A percentile compares a stretch with the other conserved stretches of the same genome.
Conservation (phyloP, 2,329 filamentous ascomycete genomes). For the Penicillium sp. region DNA sequence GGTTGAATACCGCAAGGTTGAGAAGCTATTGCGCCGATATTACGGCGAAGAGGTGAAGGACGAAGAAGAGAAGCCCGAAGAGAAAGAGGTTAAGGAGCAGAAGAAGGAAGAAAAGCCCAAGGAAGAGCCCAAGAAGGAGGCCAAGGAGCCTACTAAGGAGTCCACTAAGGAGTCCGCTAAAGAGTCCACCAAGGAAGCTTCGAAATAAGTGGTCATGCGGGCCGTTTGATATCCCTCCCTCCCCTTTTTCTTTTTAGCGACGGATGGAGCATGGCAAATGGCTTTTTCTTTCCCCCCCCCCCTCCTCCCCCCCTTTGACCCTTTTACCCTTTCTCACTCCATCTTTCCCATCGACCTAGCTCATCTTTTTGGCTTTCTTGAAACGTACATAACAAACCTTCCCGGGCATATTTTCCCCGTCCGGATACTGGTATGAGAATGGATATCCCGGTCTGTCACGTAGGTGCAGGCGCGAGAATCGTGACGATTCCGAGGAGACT, state of each 20-base stretch:
- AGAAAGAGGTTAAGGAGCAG: constrained; percentile 6
- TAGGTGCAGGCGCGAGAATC: constrained; percentile 14
- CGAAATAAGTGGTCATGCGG: constrained; percentile 11
- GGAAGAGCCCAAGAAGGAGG: constrained; percentile 8
- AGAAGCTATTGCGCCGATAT: constrained; percentile 68
- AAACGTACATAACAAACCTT: constrained; percentile 19
- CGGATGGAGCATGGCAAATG: constrained; percentile 29
- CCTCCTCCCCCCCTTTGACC: constrained; percentile 13
- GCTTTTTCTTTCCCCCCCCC: constrained; percentile 23
- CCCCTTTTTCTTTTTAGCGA: constrained; percentile 25
- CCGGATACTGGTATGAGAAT: not conserved
- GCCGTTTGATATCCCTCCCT: constrained; percentile 14
- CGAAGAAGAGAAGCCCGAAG: constrained; percentile 7
- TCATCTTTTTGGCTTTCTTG: constrained; percentile 5
- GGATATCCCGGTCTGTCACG: constrained; percentile 10
- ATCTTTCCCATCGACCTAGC: not conserved
- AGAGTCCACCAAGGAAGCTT: constrained; percentile 7
- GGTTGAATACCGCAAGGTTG: constrained; percentile 71
- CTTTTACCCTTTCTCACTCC: constrained; percentile 2
- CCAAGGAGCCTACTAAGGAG: constrained; percentile 1
- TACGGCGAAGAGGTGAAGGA: constrained; percentile 53
- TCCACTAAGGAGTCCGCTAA: not conserved
- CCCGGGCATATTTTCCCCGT: not conserved
- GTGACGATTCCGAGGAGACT: constrained; percentile 10
- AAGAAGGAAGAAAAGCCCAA: constrained; percentile 13